Percentiles rank a stretch among this genome's conserved stretches.
These are phyloP conservation scores for Ajuga chamaepitys DNA, from an alignment of 257 asterid species.

Conservation along the genomic window DNA sequence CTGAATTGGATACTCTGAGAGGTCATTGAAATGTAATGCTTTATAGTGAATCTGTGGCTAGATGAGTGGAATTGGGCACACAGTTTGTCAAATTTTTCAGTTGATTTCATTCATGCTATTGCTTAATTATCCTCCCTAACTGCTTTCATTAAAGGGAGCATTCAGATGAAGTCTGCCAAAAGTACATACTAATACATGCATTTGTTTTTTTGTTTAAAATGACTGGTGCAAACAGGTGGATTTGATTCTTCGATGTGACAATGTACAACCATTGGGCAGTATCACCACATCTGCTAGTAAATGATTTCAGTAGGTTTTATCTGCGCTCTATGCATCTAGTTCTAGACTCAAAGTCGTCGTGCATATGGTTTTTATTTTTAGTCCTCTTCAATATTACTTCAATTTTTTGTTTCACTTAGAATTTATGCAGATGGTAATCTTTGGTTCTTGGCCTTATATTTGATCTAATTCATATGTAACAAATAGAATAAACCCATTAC, in stretches of 20 bases:
- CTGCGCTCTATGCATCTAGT: not conserved
- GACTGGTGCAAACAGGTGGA: not conserved
- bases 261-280: not conserved
- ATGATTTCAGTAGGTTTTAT: not conserved
- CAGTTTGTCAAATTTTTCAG: not conserved
- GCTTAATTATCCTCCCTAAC: not conserved
- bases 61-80: not conserved
- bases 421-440: too few relatives aligned
- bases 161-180: not conserved
- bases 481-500: not conserved
- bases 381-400: too few relatives aligned
- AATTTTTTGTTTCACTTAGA: not conserved
- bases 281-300: not conserved
- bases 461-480: not conserved
- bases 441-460: too few relatives aligned
- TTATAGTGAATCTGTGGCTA: not conserved
- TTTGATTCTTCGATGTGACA: not conserved
- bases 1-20: not conserved
- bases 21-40: not conserved
- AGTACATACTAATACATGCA: not conserved
- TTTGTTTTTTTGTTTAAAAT: not conserved
- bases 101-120: not conserved
- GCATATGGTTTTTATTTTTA: not conserved
- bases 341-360: not conserved
- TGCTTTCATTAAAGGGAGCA: not conserved